phyloP scores from a whole-genome alignment of 345 rosid species.

The Rhodamnia rubescens region DNA sequence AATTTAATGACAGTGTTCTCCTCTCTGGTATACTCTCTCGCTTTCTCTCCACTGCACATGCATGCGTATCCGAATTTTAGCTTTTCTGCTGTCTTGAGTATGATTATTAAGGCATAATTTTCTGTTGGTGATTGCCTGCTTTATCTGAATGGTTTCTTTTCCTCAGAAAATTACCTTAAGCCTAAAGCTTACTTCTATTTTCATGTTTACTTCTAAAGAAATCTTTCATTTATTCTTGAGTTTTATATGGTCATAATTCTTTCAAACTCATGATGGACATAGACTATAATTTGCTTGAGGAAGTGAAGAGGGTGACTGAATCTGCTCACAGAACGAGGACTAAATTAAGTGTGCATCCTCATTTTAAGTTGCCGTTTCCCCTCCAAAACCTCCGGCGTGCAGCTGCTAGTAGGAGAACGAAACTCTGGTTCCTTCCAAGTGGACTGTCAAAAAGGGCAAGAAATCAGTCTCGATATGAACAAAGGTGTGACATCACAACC shows the following conservation, averaged over 20 bases:
- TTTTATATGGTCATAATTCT: background rate
- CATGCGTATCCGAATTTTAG: background rate
- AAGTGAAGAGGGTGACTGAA: conserved; percentile 68
- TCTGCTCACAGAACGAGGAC: conserved; percentile 53
- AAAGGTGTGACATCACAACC: conserved; percentile 14
- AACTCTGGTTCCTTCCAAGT: conserved; percentile 41
- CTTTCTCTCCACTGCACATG: background rate
- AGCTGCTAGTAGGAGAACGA: conserved; percentile 52
- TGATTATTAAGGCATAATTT: background rate
- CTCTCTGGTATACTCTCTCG: conserved; percentile 47
- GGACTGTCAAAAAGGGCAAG: conserved; percentile 73
- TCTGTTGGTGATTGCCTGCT: background rate
- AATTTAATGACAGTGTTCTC: conserved; percentile 53
- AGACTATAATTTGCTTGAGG: conserved; percentile 87
- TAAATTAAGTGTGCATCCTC: conserved; percentile 22
- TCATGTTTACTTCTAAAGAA: background rate
- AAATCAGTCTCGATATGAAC: conserved; percentile 43
- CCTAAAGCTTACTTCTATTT: background rate
- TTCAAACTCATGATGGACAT: background rate
- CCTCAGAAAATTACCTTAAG: background rate
- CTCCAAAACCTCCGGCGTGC: conserved; percentile 36
- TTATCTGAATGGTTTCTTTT: background rate
- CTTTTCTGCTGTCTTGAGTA: background rate
- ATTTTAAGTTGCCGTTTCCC: conserved; percentile 16
- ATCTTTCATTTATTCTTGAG: background rate